A percentile compares a stretch with the other conserved stretches of the same genome.
Conservation (phyloP, 2,329 filamentous ascomycete genomes). For the Diaporthe helianthi region DNA sequence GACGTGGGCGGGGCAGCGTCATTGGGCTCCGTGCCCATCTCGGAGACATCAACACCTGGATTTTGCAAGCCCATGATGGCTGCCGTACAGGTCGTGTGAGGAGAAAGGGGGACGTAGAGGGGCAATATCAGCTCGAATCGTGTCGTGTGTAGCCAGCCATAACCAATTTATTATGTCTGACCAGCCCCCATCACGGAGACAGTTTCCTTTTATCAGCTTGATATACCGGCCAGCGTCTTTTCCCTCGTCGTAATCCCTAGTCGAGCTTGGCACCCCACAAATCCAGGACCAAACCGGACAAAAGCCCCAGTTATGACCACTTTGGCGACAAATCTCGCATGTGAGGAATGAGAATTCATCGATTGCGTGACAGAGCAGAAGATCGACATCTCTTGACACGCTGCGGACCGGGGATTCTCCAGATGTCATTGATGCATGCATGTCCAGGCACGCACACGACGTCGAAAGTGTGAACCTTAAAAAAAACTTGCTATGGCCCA, state of each 20-base stretch:
- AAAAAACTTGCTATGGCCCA: background rate
- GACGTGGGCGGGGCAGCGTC: background rate
- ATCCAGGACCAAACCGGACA: background rate
- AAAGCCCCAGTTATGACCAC: background rate
- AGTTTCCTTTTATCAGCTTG: background rate
- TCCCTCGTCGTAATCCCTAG: constrained; percentile 9
- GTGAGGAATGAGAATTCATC: background rate
- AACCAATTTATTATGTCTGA: background rate
- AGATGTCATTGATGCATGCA: no score
- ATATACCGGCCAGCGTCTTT: background rate
- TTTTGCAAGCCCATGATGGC: constrained; percentile 6
- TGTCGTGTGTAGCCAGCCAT: background rate
- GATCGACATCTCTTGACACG: constrained; percentile 16
- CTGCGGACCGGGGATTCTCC: background rate
- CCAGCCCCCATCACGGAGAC: background rate
- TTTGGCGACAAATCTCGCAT: constrained; percentile 17
- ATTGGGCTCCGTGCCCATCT: background rate
- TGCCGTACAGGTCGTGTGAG: background rate
- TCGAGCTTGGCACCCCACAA: constrained; percentile 21
- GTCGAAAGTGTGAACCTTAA: no score
- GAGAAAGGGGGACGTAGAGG: background rate
- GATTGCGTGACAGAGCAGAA: constrained; percentile 16
- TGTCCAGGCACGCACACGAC: background rate
- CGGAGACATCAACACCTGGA: background rate
- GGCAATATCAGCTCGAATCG: background rate